phyloP scores from a whole-genome alignment of 192 early-diverging fungal species.

The Coemansia sp. region DNA sequence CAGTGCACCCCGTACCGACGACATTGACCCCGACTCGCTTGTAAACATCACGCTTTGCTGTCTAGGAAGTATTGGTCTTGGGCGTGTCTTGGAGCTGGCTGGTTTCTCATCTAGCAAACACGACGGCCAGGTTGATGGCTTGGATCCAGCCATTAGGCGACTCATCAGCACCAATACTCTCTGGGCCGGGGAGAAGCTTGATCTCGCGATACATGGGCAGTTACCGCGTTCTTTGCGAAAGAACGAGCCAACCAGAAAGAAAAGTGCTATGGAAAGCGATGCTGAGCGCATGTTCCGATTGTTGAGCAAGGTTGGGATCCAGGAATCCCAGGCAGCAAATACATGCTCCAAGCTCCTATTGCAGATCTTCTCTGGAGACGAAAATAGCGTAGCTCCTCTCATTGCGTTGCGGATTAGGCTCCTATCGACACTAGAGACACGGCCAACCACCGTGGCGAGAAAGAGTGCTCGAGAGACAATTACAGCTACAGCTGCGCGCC shows the following conservation, averaged over 20 bases:
- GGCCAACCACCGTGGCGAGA: neutral
- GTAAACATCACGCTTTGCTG: constrained; percentile 14
- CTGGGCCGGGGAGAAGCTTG: constrained; percentile 10
- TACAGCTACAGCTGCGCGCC: constrained; percentile 1
- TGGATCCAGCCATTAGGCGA: constrained; percentile 7
- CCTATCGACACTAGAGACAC: constrained; percentile 19
- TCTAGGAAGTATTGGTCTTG: constrained; percentile 20
- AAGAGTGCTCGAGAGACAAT: constrained; percentile 17
- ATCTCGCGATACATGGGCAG: constrained; percentile 5
- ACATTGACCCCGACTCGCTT: constrained; percentile 10
- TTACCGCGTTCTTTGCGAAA: neutral
- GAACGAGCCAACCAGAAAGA: neutral
- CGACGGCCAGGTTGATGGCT: neutral
- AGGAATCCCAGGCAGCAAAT: constrained; percentile 14
- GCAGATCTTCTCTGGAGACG: constrained; percentile 11
- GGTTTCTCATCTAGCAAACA: constrained; percentile 12
- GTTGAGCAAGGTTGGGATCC: constrained; percentile 35
- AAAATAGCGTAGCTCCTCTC: neutral
- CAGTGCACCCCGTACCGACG: neutral
- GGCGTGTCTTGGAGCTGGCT: constrained; percentile 15
- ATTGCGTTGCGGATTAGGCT: constrained; percentile 8
- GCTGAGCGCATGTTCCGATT: constrained; percentile 44
- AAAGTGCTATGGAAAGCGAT: constrained; percentile 21
- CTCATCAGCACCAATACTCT: constrained; percentile 9
- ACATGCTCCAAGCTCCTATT: constrained; percentile 15